Conservation (phyloP, 2,329 filamentous ascomycete genomes). For the Fusarium acutatum region DNA sequence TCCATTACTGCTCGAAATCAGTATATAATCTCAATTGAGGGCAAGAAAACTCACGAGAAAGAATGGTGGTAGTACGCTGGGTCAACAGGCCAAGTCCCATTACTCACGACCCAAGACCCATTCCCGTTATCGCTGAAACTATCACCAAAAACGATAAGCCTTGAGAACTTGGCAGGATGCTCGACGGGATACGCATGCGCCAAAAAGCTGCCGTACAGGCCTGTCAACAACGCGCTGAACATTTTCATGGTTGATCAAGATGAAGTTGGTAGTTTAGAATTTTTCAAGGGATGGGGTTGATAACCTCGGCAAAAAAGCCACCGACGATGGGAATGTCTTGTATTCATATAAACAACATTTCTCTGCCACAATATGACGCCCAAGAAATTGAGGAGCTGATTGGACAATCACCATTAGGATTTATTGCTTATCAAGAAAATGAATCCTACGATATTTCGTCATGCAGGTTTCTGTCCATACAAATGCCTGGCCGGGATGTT, state of each 20-base stretch:
- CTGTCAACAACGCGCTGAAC: neutral
- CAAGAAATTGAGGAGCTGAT: accelerated
- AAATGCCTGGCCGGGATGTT: neutral
- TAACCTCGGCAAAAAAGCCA: slow-evolving; percentile 9
- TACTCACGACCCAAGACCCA: slow-evolving; percentile 26
- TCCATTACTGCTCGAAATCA: neutral
- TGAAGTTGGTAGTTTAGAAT: neutral
- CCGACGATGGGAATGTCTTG: slow-evolving; percentile 6
- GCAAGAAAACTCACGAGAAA: neutral
- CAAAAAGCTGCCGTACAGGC: neutral
- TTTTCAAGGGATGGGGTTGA: neutral
- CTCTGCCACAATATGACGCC: neutral
- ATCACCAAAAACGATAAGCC: slow-evolving; percentile 29
- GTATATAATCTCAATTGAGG: accelerated
- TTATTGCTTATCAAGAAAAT: neutral
- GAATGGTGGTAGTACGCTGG: slow-evolving; percentile 27
- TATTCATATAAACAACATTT: neutral
- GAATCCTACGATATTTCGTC: neutral
- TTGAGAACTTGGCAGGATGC: neutral
- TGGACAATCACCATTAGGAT: neutral
- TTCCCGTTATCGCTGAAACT: slow-evolving; percentile 33
- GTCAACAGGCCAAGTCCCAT: slow-evolving; percentile 25
- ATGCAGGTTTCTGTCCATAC: neutral
- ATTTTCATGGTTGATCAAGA: neutral
- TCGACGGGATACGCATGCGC: neutral